phyloP scores from a whole-genome alignment of 192 early-diverging fungal species.

The Allomyces arbusculus region DNA sequence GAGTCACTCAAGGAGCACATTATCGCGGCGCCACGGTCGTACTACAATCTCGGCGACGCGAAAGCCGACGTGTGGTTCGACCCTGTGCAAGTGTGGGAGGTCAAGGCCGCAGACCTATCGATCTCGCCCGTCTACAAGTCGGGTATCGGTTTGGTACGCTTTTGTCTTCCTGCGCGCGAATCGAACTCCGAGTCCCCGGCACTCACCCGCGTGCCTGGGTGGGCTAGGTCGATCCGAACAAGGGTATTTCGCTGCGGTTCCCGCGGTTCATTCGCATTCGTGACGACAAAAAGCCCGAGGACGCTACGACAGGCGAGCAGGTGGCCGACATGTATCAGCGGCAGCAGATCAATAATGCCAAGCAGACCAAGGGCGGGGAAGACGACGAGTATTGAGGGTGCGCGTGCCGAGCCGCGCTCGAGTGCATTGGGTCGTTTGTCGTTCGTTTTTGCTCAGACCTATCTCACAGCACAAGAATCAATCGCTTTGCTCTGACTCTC shows the following conservation, averaged over 20 bases:
- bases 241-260: constrained; percentile 92
- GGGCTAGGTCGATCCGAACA: constrained; percentile 42
- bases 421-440: no score
- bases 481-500: no score
- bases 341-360: constrained; percentile 18
- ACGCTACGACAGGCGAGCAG: constrained; percentile 78
- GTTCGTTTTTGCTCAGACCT: no score
- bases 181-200: no score
- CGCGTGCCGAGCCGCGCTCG: neutral
- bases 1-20: constrained; percentile 51
- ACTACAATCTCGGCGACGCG: constrained; percentile 57
- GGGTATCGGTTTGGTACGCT: constrained; percentile 52
- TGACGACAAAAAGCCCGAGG: constrained; percentile 85
- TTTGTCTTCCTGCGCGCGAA: neutral
- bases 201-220: no score
- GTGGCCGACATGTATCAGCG: constrained; percentile 38
- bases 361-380: no score
- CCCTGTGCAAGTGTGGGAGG: constrained; percentile 82
- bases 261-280: constrained; percentile 87
- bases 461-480: no score
- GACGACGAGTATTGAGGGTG: neutral
- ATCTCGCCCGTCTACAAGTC: constrained; percentile 90
- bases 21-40: constrained; percentile 51
- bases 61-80: constrained; percentile 96
- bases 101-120: constrained; percentile 88